Conservation (phyloP, 257 asterid species). For the Nicotiana attenuata region DNA sequence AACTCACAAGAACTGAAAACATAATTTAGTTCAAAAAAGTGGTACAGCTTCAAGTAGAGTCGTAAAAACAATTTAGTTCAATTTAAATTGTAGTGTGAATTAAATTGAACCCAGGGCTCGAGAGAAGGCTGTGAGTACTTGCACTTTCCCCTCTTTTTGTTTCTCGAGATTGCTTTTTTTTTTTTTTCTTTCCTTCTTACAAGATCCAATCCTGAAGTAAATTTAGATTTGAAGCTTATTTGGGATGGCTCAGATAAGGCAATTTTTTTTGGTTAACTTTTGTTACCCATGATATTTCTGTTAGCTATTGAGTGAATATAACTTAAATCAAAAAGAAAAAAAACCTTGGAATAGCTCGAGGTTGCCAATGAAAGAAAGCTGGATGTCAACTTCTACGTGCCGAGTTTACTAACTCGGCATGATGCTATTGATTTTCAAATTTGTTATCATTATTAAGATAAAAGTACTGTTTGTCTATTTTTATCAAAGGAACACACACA, state of each 20-base stretch:
- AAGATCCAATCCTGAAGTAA: not conserved
- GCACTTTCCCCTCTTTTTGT: not conserved
- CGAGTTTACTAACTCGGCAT: too few species aligned
- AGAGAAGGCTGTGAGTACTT: constrained; percentile 77
- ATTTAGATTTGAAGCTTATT: not conserved
- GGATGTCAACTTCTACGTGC: too few species aligned
- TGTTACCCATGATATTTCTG: not conserved
- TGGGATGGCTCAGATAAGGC: not conserved
- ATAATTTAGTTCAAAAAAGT: too few species aligned
- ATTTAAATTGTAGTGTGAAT: too few species aligned
- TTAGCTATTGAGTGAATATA: not conserved
- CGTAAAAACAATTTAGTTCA: too few species aligned
- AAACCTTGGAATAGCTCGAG: not conserved
- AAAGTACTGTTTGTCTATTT: too few species aligned
- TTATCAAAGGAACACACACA: too few species aligned
- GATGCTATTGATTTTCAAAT: too few species aligned
- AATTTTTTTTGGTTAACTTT: not conserved
- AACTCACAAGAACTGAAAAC: too few species aligned
- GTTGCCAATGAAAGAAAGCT: not conserved
- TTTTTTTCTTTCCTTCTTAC: not conserved
- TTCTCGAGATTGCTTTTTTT: not conserved
- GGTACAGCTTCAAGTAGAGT: too few species aligned
- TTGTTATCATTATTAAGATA: too few species aligned
- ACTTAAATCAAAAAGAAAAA: not conserved
- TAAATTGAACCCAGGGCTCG: constrained; percentile 88